Evolutionary conservation across 805 yeast genomes (phyloP).

Genomic region (Monosporozyma siamensis): DNA sequence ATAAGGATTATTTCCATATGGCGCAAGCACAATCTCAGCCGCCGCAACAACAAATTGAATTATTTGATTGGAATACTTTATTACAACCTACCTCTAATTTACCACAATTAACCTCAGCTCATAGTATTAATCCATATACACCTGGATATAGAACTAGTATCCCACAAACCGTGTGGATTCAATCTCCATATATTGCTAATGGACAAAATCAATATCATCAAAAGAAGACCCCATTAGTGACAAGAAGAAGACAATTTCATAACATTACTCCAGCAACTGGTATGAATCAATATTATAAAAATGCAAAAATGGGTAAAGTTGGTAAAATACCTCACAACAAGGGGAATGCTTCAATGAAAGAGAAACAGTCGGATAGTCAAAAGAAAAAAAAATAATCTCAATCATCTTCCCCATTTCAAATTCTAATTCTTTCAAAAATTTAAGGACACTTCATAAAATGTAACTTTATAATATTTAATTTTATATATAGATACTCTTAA

Average conservation of each 20-base stretch:
- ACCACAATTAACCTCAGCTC: constrained; percentile 2
- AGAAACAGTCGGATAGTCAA: neutral
- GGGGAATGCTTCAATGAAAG: neutral
- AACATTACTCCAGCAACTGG: constrained; percentile 2
- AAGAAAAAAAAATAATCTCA: neutral
- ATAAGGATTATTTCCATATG: constrained; percentile 1
- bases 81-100: constrained; percentile 2
- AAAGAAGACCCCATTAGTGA: constrained; percentile 6
- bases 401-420: too few relatives aligned
- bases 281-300: neutral
- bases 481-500: too few relatives aligned
- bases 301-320: constrained; percentile 4
- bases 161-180: constrained; percentile 7
- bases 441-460: constrained; percentile 1
- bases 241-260: constrained; percentile 6
- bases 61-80: constrained; percentile 6
- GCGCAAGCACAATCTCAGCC: constrained; percentile 1
- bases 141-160: constrained; percentile 3
- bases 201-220: constrained; percentile 2
- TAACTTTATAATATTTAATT: neutral
- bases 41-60: neutral
- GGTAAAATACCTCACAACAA: neutral
- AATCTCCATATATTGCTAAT: constrained; percentile 6
- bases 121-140: constrained; percentile 3
- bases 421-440: too few relatives aligned